phyloP scores from a whole-genome alignment of 176 grass and related monocot species.

The Tillandsia fasciculata region DNA sequence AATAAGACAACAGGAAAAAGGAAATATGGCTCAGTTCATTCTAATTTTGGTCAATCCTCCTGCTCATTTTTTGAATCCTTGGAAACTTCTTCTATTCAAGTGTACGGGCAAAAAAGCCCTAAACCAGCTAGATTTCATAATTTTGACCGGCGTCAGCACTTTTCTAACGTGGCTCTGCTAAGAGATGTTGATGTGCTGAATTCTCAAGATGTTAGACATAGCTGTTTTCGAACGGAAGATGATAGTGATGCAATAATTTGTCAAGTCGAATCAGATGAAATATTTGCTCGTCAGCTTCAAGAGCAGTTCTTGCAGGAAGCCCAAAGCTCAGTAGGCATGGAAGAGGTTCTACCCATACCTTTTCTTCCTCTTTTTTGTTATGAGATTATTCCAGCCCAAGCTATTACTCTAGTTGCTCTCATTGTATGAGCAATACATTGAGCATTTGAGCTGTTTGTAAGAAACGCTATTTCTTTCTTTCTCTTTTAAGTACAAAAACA shows the following conservation, averaged over 20 bases:
- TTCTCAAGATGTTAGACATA: slow-evolving; percentile 15
- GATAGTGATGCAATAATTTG: slow-evolving; percentile 28
- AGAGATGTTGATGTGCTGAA: slow-evolving; percentile 24
- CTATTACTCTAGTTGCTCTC: slow-evolving; percentile 1
- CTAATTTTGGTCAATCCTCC: slow-evolving; percentile 16
- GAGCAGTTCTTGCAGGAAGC: slow-evolving; percentile 58
- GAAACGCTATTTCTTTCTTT: too few species aligned
- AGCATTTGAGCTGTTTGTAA: too few species aligned
- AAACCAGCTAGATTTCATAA: slow-evolving; percentile 14
- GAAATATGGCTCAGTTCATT: slow-evolving; percentile 6
- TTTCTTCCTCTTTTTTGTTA: slow-evolving; percentile 21
- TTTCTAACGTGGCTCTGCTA: too few species aligned
- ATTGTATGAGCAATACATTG: neutral
- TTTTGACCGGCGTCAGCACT: slow-evolving; percentile 11
- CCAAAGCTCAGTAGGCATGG: slow-evolving; percentile 18
- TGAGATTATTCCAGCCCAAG: neutral
- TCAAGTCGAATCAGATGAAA: slow-evolving; percentile 65
- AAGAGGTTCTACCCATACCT: slow-evolving; percentile 41
- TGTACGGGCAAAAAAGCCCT: slow-evolving; percentile 12
- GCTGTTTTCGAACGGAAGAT: slow-evolving; percentile 4
- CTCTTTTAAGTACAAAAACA: too few species aligned
- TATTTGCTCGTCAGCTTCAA: slow-evolving; percentile 55
- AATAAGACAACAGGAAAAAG: slow-evolving; percentile 26
- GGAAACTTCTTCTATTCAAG: slow-evolving; percentile 13
- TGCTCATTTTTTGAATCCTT: slow-evolving; percentile 1